These are phyloP conservation scores for Dichotomopilus funicola DNA, from an alignment of 2,329 filamentous ascomycete genomes.

Conservation along the genomic window DNA sequence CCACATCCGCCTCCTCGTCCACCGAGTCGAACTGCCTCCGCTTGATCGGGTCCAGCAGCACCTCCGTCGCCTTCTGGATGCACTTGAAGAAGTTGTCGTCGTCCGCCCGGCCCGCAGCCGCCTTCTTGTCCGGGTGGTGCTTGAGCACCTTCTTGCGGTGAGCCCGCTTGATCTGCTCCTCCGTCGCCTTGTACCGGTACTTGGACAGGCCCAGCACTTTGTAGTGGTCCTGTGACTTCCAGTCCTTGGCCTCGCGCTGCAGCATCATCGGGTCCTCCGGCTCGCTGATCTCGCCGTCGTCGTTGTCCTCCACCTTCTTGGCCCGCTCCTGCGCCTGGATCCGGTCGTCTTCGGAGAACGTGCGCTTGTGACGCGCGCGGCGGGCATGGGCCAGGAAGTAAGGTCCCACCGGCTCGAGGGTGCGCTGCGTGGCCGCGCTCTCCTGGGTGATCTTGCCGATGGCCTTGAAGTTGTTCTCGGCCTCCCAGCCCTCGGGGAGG, in stretches of 20 bases:
- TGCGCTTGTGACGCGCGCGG: constrained; percentile 91
- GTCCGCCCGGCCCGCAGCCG: constrained; percentile 76
- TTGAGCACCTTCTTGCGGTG: constrained; percentile 99
- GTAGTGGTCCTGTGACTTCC: constrained; percentile 99
- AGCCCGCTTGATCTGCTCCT: constrained; percentile 97
- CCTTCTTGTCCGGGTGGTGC: constrained; percentile 99
- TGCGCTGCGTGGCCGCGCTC: constrained; percentile 64
- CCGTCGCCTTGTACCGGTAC: constrained; percentile 86
- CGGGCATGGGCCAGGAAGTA: constrained; percentile 97
- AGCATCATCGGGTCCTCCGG: constrained; percentile 89
- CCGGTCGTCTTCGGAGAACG: constrained; percentile 96
- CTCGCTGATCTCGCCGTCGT: constrained; percentile 85
- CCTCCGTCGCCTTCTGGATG: constrained; percentile 95
- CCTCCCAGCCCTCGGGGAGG: constrained; percentile 74
- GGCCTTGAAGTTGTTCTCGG: constrained; percentile 87
- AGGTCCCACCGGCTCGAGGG: constrained; percentile 91
- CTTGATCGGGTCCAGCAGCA: constrained; percentile 85
- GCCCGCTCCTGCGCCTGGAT: constrained; percentile 92
- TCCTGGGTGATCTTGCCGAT: constrained; percentile 62
- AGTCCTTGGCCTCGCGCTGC: constrained; percentile 92
- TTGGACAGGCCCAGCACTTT: constrained; percentile 88
- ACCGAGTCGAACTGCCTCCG: constrained; percentile 95
- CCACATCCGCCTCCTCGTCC: constrained; percentile 86
- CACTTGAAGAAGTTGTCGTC: constrained; percentile 99
- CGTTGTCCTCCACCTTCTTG: constrained; percentile 90